phyloP scores from a whole-genome alignment of 2,329 filamentous ascomycete genomes.

The Zelopaecilomyces penicillatus region DNA sequence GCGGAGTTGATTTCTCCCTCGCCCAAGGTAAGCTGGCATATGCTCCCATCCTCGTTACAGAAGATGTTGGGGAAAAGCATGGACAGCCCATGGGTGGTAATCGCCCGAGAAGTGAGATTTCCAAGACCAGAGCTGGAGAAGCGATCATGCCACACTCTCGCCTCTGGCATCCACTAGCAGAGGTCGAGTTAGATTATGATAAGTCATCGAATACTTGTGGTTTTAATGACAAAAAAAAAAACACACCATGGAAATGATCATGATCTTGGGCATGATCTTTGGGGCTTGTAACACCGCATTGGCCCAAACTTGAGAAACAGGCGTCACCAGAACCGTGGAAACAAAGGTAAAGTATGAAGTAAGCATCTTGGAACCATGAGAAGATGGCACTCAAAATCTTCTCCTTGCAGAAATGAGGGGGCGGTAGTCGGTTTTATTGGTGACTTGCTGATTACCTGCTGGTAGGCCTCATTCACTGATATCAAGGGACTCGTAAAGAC shows the following conservation, averaged over 20 bases:
- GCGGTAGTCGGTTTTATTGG: no score
- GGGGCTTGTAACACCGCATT: neutral
- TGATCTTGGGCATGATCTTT: slow-evolving; percentile 46
- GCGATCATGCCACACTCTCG: slow-evolving; percentile 51
- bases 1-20: slow-evolving; percentile 71
- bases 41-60: slow-evolving; percentile 49
- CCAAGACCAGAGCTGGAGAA: slow-evolving; percentile 37
- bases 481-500: no score
- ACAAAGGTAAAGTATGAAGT: no score
- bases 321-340: no score
- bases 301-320: no score
- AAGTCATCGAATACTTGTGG: neutral
- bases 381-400: no score
- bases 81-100: slow-evolving; percentile 54
- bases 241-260: slow-evolving; percentile 54
- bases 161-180: slow-evolving; percentile 53
- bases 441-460: no score
- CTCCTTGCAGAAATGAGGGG: no score
- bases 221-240: neutral
- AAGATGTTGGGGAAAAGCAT: slow-evolving; percentile 56
- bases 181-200: neutral
- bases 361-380: no score
- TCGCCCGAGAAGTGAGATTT: slow-evolving; percentile 47
- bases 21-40: slow-evolving; percentile 64
- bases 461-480: no score